Percentiles rank a stretch among this genome's conserved stretches.
These are phyloP conservation scores for Pichia membranifaciens DNA, from an alignment of 805 yeast genomes.

Conservation along the genomic window DNA sequence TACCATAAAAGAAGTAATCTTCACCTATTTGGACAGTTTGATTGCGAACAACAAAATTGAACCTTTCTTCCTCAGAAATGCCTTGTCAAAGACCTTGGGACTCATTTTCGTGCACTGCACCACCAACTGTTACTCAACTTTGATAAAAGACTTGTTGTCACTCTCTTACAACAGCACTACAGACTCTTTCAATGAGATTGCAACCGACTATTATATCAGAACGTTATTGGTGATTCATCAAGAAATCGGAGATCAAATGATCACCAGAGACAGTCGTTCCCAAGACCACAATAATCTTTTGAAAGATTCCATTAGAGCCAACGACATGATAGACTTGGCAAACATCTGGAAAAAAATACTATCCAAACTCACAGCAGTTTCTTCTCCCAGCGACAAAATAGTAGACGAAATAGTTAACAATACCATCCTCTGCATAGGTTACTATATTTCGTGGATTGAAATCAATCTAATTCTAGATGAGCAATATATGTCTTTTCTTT, in stretches of 20 bases:
- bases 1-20: slow-evolving; percentile 42
- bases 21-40: slow-evolving; percentile 36
- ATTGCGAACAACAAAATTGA: slow-evolving; percentile 27
- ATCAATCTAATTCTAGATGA: slow-evolving; percentile 63
- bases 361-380: slow-evolving; percentile 26
- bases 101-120: slow-evolving; percentile 46
- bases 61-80: slow-evolving; percentile 46
- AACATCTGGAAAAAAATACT: slow-evolving; percentile 62
- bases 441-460: slow-evolving; percentile 91
- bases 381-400: slow-evolving; percentile 18
- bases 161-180: slow-evolving; percentile 27
- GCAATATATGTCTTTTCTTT: slow-evolving; percentile 51
- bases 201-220: slow-evolving; percentile 69
- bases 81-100: slow-evolving; percentile 50
- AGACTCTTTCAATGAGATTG: slow-evolving; percentile 35
- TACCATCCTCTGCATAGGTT: slow-evolving; percentile 65
- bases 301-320: slow-evolving; percentile 75
- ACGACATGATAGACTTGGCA: slow-evolving; percentile 65
- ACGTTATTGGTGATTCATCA: slow-evolving; percentile 71
- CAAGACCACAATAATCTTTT: slow-evolving; percentile 62
- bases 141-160: slow-evolving; percentile 44
- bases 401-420: slow-evolving; percentile 47
- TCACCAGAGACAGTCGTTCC: slow-evolving; percentile 57
- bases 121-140: slow-evolving; percentile 42
- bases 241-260: slow-evolving; percentile 90